Percentiles rank a stretch among this genome's conserved stretches.
phyloP scores from a whole-genome alignment of 2,329 filamentous ascomycete genomes.

The Cercospora zeina region DNA sequence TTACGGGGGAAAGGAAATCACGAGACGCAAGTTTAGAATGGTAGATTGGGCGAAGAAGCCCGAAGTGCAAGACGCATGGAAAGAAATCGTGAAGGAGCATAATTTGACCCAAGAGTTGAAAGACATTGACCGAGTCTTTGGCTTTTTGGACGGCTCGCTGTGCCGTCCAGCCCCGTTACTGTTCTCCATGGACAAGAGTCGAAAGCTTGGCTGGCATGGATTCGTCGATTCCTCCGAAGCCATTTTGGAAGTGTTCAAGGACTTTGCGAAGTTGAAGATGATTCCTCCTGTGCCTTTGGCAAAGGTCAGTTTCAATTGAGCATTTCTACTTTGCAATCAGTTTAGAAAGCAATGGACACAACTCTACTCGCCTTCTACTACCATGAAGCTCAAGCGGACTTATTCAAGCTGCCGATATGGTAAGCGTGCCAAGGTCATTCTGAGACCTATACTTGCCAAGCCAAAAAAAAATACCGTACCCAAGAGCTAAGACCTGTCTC shows the following conservation, averaged over 20 bases:
- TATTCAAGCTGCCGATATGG: not conserved
- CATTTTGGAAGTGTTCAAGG: conserved; percentile 46
- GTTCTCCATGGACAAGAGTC: conserved; percentile 48
- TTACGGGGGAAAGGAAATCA: conserved; percentile 36
- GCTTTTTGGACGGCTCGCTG: conserved; percentile 49
- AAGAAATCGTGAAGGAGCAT: conserved; percentile 46
- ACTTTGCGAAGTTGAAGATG: conserved; percentile 50
- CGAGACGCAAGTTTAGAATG: conserved; percentile 32
- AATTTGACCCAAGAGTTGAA: conserved; percentile 41
- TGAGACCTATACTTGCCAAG: not conserved
- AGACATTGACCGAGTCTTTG: conserved; percentile 52
- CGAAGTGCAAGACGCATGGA: conserved; percentile 52
- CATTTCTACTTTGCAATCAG: too few relatives aligned
- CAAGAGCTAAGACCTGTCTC: too few relatives aligned
- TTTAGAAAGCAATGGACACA: too few relatives aligned
- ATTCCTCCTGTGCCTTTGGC: conserved; percentile 40
- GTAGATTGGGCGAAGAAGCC: conserved; percentile 50
- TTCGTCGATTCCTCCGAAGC: conserved; percentile 50
- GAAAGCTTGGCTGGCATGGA: conserved; percentile 51
- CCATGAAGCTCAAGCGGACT: not conserved
- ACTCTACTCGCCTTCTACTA: too few relatives aligned
- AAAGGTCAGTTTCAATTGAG: conserved; percentile 32
- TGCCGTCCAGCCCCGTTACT: conserved; percentile 36
- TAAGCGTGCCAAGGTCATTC: not conserved
- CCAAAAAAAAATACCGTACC: not conserved